Base-by-base conservation (phyloP, 768 basidiomycete species). In the Lactifluus pinguis region DNA sequence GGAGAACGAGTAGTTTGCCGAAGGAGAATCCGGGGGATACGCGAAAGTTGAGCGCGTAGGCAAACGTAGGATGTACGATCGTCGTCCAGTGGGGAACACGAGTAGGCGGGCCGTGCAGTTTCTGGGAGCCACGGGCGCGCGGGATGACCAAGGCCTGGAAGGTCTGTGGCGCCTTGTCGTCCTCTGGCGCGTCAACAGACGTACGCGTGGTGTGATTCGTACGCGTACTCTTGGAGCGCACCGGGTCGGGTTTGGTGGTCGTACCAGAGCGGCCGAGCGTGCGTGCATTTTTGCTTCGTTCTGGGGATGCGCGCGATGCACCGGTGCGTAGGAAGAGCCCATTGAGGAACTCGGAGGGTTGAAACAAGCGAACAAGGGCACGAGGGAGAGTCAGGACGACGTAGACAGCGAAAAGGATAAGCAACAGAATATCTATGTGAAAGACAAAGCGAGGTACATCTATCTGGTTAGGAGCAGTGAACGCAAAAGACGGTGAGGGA, bases 21-120 rank as follows among this genome's bases (percentile, higher is more conserved):
- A 75, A 45, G 32, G 75, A 74, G 54, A 76, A 69, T 41, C 74
- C 72, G 6, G 72, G 62, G 32, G 70, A 57, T 34, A 80, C 62
- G 17, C 74, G 71, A 19, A 69, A 66, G 49, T 72, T 66, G 30
- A 78, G 68, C 49, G 69, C 65, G 34, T 65, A 68, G 2, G 72
- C 71, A n/a, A 73, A 13, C 2, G 49, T 63, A 32, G 70, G 70
- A 13, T 76, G 75, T 19, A 71, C 45, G 25, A 70, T 48, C 14
- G 74, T 67, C 39, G 73, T 69, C 73, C 75, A 76, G 36, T 69
- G 67, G 17, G 75, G 72, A n/a, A 76, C 68, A 57, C 77, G 72
- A 3, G 70, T 68, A 1, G 76, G 76, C 11, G 38, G 38, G 10
- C 10, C 38, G 10, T 38, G 38, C 38, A 57, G 45, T 48, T 55